A percentile compares a stretch with the other conserved stretches of the same genome.
These are phyloP conservation scores for Trichoderma reesei DNA, from an alignment of 495 filamentous ascomycete species.

Conservation along the genomic window DNA sequence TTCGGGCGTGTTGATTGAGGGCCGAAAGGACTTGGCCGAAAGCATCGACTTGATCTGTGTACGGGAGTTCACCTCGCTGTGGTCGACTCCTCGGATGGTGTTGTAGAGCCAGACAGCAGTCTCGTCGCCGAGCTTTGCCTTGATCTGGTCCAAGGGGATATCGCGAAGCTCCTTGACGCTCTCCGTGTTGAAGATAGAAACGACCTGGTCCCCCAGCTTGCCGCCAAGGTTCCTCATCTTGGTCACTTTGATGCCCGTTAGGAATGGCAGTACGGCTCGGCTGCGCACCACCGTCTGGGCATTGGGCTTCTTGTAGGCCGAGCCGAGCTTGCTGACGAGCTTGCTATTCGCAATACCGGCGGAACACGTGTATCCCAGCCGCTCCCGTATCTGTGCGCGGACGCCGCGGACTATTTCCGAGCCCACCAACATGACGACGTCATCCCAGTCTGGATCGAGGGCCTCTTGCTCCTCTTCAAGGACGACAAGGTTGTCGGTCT, in stretches of 20 bases:
- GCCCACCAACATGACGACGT: slow-evolving; percentile 75
- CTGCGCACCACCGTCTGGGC: slow-evolving; percentile 84
- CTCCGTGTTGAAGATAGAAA: slow-evolving; percentile 68
- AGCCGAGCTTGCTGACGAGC: slow-evolving; percentile 90
- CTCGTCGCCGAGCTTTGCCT: slow-evolving; percentile 71
- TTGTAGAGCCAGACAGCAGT: slow-evolving; percentile 83
- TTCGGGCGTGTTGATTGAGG: slow-evolving; percentile 67
- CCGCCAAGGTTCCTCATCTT: slow-evolving; percentile 93
- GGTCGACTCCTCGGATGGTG: slow-evolving; percentile 75
- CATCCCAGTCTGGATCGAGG: slow-evolving; percentile 91
- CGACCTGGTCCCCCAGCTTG: slow-evolving; percentile 86
- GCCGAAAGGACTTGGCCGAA: slow-evolving; percentile 92
- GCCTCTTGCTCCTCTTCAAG: slow-evolving; percentile 65
- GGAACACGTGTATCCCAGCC: slow-evolving; percentile 80
- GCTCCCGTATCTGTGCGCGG: slow-evolving; percentile 52
- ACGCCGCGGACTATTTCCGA: slow-evolving; percentile 81
- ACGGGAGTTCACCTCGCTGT: slow-evolving; percentile 79
- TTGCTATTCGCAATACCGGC: slow-evolving; percentile 85
- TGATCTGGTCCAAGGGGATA: slow-evolving; percentile 67
- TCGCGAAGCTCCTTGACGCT: slow-evolving; percentile 64
- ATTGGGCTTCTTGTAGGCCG: slow-evolving; percentile 84
- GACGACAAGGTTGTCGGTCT: slow-evolving; percentile 68
- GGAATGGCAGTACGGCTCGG: slow-evolving; percentile 69
- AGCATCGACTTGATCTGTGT: slow-evolving; percentile 97
- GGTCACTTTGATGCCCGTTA: slow-evolving; percentile 82